phyloP scores from a whole-genome alignment of 306 rosid genomes.

The Begonia peltatifolia region DNA sequence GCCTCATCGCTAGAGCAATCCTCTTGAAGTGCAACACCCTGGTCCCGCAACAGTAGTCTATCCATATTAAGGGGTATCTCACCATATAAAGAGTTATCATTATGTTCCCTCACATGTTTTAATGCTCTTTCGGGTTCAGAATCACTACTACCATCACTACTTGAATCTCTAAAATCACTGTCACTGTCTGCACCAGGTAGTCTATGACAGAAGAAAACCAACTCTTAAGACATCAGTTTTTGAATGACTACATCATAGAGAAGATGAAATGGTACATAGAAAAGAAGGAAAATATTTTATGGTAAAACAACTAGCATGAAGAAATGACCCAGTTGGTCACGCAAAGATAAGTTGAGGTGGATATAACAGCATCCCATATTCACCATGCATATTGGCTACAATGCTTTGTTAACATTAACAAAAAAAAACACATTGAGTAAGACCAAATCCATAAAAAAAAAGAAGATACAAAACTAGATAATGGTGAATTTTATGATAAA shows the following conservation, averaged over 20 bases:
- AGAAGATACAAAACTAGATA: too few relatives aligned
- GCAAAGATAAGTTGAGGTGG: too few relatives aligned
- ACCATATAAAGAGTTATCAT: constrained; percentile 23
- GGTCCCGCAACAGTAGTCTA: constrained; percentile 45
- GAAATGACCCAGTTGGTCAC: too few relatives aligned
- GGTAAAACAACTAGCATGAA: too few relatives aligned
- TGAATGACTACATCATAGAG: not conserved
- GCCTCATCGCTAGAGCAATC: constrained; percentile 83
- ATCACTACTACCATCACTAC: constrained; percentile 86
- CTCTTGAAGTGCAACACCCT: constrained; percentile 33
- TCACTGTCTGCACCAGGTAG: constrained; percentile 74
- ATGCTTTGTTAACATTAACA: too few relatives aligned
- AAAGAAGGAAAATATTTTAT: too few relatives aligned
- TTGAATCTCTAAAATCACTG: constrained; percentile 72
- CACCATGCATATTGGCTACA: too few relatives aligned
- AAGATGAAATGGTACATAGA: too few relatives aligned
- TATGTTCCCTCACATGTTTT: constrained; percentile 31
- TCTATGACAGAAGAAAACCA: constrained; percentile 25
- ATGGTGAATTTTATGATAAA: too few relatives aligned
- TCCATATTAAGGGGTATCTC: constrained; percentile 36
- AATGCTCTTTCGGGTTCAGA: constrained; percentile 40
- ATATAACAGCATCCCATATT: too few relatives aligned
- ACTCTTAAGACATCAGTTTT: not conserved
- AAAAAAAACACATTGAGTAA: too few relatives aligned
- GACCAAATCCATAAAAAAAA: too few relatives aligned